Evolutionary conservation across 495 filamentous ascomycete species (phyloP).

Genomic region (Penicillium atrosanguineum): DNA sequence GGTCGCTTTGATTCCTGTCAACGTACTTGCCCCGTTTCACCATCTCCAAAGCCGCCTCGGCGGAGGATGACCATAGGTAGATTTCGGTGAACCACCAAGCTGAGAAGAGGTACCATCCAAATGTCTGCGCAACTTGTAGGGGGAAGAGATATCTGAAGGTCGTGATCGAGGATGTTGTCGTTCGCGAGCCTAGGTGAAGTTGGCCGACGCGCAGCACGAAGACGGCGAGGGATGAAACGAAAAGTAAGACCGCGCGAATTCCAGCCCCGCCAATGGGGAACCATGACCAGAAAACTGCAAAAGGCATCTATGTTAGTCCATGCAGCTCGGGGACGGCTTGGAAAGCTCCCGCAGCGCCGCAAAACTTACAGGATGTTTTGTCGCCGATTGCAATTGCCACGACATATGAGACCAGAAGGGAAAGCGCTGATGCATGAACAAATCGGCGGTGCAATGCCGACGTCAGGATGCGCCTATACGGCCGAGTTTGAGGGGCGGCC

Average conservation of each 20-base stretch:
- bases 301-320: neutral
- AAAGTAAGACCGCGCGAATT: slow-evolving; percentile 67
- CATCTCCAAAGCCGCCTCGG: slow-evolving; percentile 64
- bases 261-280: slow-evolving; percentile 76
- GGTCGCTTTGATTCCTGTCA: neutral
- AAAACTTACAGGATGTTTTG: slow-evolving; percentile 63
- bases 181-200: slow-evolving; percentile 68
- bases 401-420: slow-evolving; percentile 70
- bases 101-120: slow-evolving; percentile 71
- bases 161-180: slow-evolving; percentile 62
- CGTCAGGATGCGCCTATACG: slow-evolving; percentile 87
- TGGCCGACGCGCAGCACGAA: slow-evolving; percentile 85
- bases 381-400: slow-evolving; percentile 67
- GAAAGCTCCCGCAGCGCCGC: neutral
- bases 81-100: slow-evolving; percentile 78
- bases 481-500: slow-evolving; percentile 47
- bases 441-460: slow-evolving; percentile 86
- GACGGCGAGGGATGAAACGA: slow-evolving; percentile 62
- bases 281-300: slow-evolving; percentile 78
- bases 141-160: slow-evolving; percentile 57
- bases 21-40: slow-evolving; percentile 63
- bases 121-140: slow-evolving; percentile 61
- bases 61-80: slow-evolving; percentile 73
- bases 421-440: slow-evolving; percentile 63
- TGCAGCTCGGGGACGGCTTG: neutral